Percentiles rank a stretch among this genome's conserved stretches.
Conservation (phyloP, 306 rosid genomes). For the Castanea sativa region DNA sequence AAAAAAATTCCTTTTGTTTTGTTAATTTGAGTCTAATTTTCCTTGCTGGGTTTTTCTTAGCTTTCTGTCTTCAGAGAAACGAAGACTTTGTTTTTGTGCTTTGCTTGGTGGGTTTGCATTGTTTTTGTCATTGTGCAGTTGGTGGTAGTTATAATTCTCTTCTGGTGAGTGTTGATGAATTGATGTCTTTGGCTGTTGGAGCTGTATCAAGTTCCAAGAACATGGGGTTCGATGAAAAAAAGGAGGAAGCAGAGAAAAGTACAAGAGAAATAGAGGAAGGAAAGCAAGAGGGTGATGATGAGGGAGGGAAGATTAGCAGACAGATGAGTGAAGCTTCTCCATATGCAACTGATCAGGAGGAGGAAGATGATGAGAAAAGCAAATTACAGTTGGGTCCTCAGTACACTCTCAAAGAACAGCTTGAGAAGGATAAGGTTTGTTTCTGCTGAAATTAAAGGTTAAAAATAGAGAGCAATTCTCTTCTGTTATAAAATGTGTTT, state of each 20-base stretch:
- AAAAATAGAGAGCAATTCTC: not conserved
- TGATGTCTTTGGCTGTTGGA: slow-evolving; percentile 55
- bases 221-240: slow-evolving; percentile 78
- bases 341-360: slow-evolving; percentile 64
- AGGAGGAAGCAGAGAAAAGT: slow-evolving; percentile 22
- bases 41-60: slow-evolving; percentile 2
- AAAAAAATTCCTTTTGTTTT: not conserved
- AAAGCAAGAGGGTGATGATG: slow-evolving; percentile 43
- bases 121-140: slow-evolving; percentile 2
- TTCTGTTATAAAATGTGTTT: not conserved
- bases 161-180: slow-evolving; percentile 32
- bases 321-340: slow-evolving; percentile 57
- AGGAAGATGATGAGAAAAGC: slow-evolving; percentile 78
- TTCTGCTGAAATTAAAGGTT: not conserved
- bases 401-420: slow-evolving; percentile 76
- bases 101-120: not conserved
- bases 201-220: slow-evolving; percentile 42
- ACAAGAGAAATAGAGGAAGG: slow-evolving; percentile 19
- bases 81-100: not conserved
- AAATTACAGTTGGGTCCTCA: slow-evolving; percentile 89
- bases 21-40: not conserved
- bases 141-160: not conserved
- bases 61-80: not conserved
- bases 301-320: slow-evolving; percentile 31
- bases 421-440: slow-evolving; percentile 85